A percentile compares a stretch with the other conserved stretches of the same genome.
phyloP scores from a whole-genome alignment of 495 filamentous ascomycete species.

The Xylaria flabelliformis region DNA sequence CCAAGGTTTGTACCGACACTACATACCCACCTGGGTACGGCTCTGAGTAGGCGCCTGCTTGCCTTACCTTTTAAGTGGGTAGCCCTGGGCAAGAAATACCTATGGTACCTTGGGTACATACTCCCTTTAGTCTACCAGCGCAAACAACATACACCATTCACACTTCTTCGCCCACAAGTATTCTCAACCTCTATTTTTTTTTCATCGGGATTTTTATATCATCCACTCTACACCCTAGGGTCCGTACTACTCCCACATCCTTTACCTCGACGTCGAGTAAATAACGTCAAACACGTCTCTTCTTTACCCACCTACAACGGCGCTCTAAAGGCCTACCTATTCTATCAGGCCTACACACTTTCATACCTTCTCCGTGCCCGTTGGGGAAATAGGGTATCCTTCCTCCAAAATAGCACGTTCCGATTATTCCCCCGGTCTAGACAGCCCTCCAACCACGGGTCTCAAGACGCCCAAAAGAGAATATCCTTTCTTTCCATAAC shows the following conservation, averaged over 20 bases:
- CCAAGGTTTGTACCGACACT: not conserved
- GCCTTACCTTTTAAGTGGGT: not conserved
- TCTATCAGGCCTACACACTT: not conserved
- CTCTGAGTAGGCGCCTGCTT: not conserved
- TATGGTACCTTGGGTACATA: not conserved
- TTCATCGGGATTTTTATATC: conserved; percentile 16
- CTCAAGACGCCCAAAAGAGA: not conserved
- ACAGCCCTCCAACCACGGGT: not conserved
- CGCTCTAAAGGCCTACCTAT: not conserved
- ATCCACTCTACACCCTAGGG: conserved; percentile 16
- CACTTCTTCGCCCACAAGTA: conserved; percentile 14
- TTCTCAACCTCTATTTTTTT: conserved; percentile 9
- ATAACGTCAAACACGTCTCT: not conserved
- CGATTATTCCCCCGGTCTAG: conserved; percentile 17
- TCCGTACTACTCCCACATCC: conserved; percentile 21
- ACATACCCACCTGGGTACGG: not conserved
- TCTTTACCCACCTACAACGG: conserved; percentile 2
- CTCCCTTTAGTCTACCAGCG: not conserved
- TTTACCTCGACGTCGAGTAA: not conserved
- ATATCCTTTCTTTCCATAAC: not conserved
- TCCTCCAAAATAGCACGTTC: conserved; percentile 16
- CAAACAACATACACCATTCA: conserved; percentile 5
- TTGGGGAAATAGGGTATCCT: conserved; percentile 18
- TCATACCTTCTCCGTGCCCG: conserved; percentile 20
- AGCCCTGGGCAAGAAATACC: conserved; percentile 4